Conservation (phyloP, 2,329 filamentous ascomycete genomes). For the Microdochium trichocladiopsis region DNA sequence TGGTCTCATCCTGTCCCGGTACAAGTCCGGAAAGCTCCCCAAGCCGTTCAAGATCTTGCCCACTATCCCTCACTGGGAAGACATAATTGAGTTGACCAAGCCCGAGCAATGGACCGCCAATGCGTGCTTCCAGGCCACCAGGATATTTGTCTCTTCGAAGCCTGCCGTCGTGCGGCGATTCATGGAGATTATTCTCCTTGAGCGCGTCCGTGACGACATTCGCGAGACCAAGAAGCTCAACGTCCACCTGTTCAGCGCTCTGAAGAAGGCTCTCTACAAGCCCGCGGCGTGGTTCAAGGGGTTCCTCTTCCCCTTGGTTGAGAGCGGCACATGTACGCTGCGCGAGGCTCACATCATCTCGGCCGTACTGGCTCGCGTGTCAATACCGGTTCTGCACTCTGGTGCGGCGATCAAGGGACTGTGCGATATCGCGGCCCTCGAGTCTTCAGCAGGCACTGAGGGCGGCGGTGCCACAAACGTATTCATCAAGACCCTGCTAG, state of each 20-base stretch:
- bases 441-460: constrained; percentile 71
- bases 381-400: constrained; percentile 85
- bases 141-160: constrained; percentile 84
- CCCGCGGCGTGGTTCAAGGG: constrained; percentile 96
- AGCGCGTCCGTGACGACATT: constrained; percentile 89
- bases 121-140: constrained; percentile 80
- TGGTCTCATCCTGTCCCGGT: constrained; percentile 80
- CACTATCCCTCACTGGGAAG: constrained; percentile 86
- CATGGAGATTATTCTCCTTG: constrained; percentile 78
- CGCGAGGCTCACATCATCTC: constrained; percentile 89
- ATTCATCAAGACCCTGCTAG: constrained; percentile 81
- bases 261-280: constrained; percentile 92
- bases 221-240: constrained; percentile 92
- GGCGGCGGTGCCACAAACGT: constrained; percentile 89
- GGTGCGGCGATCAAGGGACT: constrained; percentile 85
- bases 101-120: constrained; percentile 69
- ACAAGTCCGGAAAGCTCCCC: constrained; percentile 92
- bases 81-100: constrained; percentile 75
- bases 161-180: constrained; percentile 77
- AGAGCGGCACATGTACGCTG: constrained; percentile 80
- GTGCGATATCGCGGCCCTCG: constrained; percentile 89
- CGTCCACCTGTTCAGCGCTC: constrained; percentile 85
- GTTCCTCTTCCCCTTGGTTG: constrained; percentile 83
- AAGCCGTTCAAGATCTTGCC: constrained; percentile 98
- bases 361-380: constrained; percentile 76